Percentiles rank a stretch among this genome's conserved stretches.
Conservation (phyloP, 2,329 filamentous ascomycete species). For the Lecanicillium sp. region DNA sequence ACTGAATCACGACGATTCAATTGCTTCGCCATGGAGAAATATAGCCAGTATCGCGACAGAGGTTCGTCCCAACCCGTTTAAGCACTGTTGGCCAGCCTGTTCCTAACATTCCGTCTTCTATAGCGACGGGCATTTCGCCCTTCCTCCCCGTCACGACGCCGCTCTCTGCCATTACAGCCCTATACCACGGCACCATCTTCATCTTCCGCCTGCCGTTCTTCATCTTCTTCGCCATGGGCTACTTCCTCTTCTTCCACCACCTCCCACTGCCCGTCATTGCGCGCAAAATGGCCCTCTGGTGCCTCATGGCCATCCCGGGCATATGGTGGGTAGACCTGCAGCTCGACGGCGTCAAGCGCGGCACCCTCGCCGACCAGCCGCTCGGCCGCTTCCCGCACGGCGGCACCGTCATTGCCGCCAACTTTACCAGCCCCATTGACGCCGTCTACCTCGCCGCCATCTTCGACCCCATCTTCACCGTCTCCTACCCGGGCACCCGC, state of each 20-base stretch:
- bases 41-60: slow-evolving; percentile 85
- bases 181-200: slow-evolving; percentile 68
- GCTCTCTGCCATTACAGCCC: slow-evolving; percentile 52
- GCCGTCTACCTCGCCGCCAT: slow-evolving; percentile 86
- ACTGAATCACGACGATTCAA: no score
- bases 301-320: slow-evolving; percentile 77
- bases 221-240: slow-evolving; percentile 56
- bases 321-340: slow-evolving; percentile 99
- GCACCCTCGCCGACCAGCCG: slow-evolving; percentile 71
- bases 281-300: slow-evolving; percentile 83
- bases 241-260: slow-evolving; percentile 78
- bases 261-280: slow-evolving; percentile 56
- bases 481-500: slow-evolving; percentile 68
- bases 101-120: slow-evolving; percentile 5
- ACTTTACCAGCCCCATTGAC: slow-evolving; percentile 88
- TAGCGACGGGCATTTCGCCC: slow-evolving; percentile 91
- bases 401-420: slow-evolving; percentile 77
- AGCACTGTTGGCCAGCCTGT: not conserved
- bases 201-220: slow-evolving; percentile 73
- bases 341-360: slow-evolving; percentile 91
- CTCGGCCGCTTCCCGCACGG: slow-evolving; percentile 67
- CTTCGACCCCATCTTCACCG: slow-evolving; percentile 91
- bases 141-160: slow-evolving; percentile 77
- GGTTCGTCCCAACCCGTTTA: slow-evolving; percentile 40
- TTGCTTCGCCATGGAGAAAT: slow-evolving; percentile 99